Percentiles rank a stretch among this genome's conserved stretches.
Conservation (phyloP, 805 yeast genomes). For the Yamadazyma nakazawae region DNA sequence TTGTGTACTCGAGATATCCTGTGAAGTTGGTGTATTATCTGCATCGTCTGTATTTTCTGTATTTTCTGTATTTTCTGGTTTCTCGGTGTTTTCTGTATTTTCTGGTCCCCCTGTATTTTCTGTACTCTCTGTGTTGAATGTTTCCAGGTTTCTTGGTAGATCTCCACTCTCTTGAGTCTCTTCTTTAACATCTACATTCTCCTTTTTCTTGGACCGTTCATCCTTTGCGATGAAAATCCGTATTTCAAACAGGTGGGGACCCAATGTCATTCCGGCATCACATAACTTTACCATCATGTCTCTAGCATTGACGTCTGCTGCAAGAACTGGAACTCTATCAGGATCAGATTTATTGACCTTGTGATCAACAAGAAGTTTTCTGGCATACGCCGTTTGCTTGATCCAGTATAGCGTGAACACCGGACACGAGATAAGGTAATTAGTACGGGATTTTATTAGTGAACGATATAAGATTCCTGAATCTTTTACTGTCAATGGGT, state of each 20-base stretch:
- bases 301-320: constrained; percentile 52
- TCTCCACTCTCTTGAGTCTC: constrained; percentile 17
- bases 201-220: constrained; percentile 24
- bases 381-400: constrained; percentile 57
- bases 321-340: constrained; percentile 33
- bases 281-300: constrained; percentile 88
- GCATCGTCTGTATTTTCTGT: constrained; percentile 9
- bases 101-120: constrained; percentile 11
- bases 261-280: constrained; percentile 68
- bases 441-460: constrained; percentile 65
- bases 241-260: constrained; percentile 80
- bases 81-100: constrained; percentile 12
- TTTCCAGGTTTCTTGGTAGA: constrained; percentile 14
- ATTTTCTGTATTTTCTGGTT: constrained; percentile 11
- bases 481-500: constrained; percentile 68
- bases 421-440: constrained; percentile 54
- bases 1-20: background rate
- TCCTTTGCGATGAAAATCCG: constrained; percentile 83
- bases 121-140: constrained; percentile 9
- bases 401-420: constrained; percentile 83
- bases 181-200: constrained; percentile 18
- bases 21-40: constrained; percentile 7
- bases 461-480: constrained; percentile 71
- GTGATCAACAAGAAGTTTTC: constrained; percentile 32
- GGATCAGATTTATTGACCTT: constrained; percentile 16